Evolutionary conservation across 2,329 filamentous ascomycete species (phyloP), one percentile per base, ranked within the genome.

Genomic region (Xylaria sp.): DNA sequence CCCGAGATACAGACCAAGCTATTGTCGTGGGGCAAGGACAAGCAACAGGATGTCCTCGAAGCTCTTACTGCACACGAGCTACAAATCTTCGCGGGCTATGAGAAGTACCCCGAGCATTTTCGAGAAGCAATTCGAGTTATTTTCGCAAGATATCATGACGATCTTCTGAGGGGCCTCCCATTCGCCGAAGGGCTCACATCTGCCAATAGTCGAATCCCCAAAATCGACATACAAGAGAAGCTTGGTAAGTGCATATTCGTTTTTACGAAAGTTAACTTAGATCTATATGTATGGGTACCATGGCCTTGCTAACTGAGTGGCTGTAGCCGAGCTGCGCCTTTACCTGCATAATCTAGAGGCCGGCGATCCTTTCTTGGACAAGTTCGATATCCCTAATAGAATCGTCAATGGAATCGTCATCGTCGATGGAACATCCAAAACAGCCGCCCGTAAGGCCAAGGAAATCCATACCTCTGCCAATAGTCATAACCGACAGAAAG

Each of bases 371-470:
- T 70, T 70, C 42, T 65, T 67, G 63, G 68, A 65, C 8, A 68
- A 69, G 19, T 55, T 64, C 14, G 61, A 64, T 2, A 63, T 67
- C 14, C 50, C 54, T 6, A 65, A 58, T 21, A 70, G 32, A 39
- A 58, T 72, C 2, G 50, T 73, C n/a, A 70, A 72, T 17, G 65
- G 64, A 0, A 68, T 72, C n/a, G 65, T 72, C 17, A 72, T 76
- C 47, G 74, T 60, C 11, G 71, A 77, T 48, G 73, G 73, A 17
- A 65, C 72, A 11, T 74, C 71, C 3, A 39, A 50, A 62, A 65
- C 68, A 14, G 69, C 71, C 14, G 54, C 67, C 4, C 56, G 21
- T 17, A 50, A 27, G 11, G 63, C 63, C n/a, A 36, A 54, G 27
- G 59, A 2, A 24, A 12, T 8, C 4, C 2, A 45, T n/a, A 5